A percentile compares a stretch with the other conserved stretches of the same genome.
Evolutionary conservation across 2,329 filamentous ascomycete genomes (phyloP).

Genomic region (Fusarium goolgardi): DNA sequence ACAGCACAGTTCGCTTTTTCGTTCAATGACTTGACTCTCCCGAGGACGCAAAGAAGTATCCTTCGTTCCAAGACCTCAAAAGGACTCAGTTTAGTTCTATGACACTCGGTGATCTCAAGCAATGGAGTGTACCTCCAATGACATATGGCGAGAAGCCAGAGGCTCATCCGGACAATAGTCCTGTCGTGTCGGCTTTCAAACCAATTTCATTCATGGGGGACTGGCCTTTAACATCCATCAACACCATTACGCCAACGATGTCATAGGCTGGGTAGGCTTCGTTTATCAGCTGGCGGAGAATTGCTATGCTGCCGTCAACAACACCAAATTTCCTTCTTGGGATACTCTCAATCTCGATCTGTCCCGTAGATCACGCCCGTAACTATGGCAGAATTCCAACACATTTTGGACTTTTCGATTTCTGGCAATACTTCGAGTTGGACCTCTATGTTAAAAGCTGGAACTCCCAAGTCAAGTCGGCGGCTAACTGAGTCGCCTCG

Average conservation of each 20-base stretch:
- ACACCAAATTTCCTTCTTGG: constrained; percentile 50
- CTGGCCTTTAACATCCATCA: constrained; percentile 56
- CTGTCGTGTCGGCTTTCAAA: constrained; percentile 54
- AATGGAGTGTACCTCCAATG: constrained; percentile 54
- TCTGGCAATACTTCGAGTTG: too few relatives aligned
- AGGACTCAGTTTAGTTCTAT: constrained; percentile 50
- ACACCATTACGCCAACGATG: constrained; percentile 58
- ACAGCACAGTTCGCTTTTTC: constrained; percentile 51
- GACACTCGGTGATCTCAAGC: constrained; percentile 50
- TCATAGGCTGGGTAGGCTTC: constrained; percentile 56
- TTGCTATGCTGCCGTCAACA: constrained; percentile 51
- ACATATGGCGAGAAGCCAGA: constrained; percentile 55
- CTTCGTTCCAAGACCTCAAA: constrained; percentile 55
- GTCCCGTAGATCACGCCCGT: constrained; percentile 37
- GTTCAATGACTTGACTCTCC: constrained; percentile 54
- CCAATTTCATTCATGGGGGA: constrained; percentile 56
- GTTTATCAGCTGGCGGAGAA: constrained; percentile 57
- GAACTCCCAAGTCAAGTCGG: too few relatives aligned
- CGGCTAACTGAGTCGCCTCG: too few relatives aligned
- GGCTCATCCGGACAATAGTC: constrained; percentile 50
- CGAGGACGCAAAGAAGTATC: constrained; percentile 44
- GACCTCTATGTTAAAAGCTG: too few relatives aligned
- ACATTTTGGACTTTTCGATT: too few relatives aligned
- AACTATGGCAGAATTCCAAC: too few relatives aligned
- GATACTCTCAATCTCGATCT: constrained; percentile 52